Conservation (phyloP, 1,139 yeast genomes). For the Wickerhamiella pararugosa region DNA sequence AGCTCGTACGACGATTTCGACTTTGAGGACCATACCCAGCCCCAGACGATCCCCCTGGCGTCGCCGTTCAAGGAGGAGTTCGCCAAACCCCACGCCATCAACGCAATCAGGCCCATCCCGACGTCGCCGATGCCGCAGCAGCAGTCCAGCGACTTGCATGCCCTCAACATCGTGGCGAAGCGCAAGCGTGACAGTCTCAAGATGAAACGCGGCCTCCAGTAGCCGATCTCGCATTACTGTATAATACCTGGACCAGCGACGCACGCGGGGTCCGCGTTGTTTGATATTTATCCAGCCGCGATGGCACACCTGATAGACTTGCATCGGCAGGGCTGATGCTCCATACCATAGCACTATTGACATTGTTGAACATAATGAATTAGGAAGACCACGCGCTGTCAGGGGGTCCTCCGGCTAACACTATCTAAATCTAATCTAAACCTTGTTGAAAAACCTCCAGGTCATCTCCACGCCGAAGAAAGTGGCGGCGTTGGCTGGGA, state of each 20-base stretch:
- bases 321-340: too few species aligned
- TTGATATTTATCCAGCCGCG: too few species aligned
- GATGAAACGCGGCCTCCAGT: constrained; percentile 21
- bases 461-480: constrained; percentile 91
- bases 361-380: too few species aligned
- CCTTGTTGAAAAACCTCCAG: constrained; percentile 38
- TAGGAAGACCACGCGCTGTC: too few species aligned
- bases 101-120: not conserved
- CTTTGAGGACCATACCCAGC: not conserved
- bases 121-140: constrained; percentile 4
- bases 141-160: constrained; percentile 15
- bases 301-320: too few species aligned
- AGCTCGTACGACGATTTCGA: constrained; percentile 7
- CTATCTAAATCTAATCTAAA: too few species aligned
- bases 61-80: constrained; percentile 19
- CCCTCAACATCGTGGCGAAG: constrained; percentile 21
- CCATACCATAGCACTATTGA: too few species aligned
- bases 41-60: constrained; percentile 15
- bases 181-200: constrained; percentile 25
- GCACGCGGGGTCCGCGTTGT: too few species aligned
- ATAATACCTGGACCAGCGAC: too few species aligned
- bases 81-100: not conserved
- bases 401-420: too few species aligned
- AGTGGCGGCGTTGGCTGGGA: constrained; percentile 98
- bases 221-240: not conserved